These are phyloP conservation scores for Acacia acuminata DNA, from an alignment of 306 rosid species.

Conservation along the genomic window DNA sequence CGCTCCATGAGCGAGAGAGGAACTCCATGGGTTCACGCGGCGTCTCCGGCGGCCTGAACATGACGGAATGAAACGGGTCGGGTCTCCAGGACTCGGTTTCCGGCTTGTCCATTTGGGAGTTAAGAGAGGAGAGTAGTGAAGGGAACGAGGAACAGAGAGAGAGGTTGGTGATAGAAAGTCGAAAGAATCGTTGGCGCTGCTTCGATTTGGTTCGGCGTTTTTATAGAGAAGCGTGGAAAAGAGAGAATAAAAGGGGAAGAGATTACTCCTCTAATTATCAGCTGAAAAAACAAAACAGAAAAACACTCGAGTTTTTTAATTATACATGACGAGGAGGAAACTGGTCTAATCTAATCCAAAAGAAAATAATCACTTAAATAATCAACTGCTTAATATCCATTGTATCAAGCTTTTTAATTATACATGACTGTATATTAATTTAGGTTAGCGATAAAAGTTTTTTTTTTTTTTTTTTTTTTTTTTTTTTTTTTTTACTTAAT, in stretches of 20 bases:
- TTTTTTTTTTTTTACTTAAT: too few relatives aligned
- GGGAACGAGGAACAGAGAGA: too few relatives aligned
- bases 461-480: too few relatives aligned
- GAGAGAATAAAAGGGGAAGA: not conserved
- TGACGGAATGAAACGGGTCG: constrained; percentile 42
- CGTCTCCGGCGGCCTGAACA: constrained; percentile 69
- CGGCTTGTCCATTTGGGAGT: constrained; percentile 41
- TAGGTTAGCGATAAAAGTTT: too few relatives aligned
- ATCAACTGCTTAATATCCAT: too few relatives aligned
- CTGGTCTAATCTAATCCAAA: too few relatives aligned
- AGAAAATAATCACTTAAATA: too few relatives aligned
- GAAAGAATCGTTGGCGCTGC: not conserved
- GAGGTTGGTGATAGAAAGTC: not conserved
- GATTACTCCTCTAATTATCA: not conserved
- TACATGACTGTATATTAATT: too few relatives aligned
- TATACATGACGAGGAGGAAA: too few relatives aligned
- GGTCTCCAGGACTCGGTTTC: constrained; percentile 51
- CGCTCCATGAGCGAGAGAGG: constrained; percentile 91
- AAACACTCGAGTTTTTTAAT: too few relatives aligned
- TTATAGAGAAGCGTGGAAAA: constrained; percentile 33
- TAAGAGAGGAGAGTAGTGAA: not conserved
- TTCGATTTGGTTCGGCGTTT: constrained; percentile 15
- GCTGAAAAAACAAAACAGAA: not conserved
- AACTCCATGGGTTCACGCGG: constrained; percentile 89
- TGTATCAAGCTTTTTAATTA: too few relatives aligned